These are phyloP conservation scores for Pascua guehoae DNA, from an alignment of 1,284 basidiomycete species.

Conservation along the genomic window DNA sequence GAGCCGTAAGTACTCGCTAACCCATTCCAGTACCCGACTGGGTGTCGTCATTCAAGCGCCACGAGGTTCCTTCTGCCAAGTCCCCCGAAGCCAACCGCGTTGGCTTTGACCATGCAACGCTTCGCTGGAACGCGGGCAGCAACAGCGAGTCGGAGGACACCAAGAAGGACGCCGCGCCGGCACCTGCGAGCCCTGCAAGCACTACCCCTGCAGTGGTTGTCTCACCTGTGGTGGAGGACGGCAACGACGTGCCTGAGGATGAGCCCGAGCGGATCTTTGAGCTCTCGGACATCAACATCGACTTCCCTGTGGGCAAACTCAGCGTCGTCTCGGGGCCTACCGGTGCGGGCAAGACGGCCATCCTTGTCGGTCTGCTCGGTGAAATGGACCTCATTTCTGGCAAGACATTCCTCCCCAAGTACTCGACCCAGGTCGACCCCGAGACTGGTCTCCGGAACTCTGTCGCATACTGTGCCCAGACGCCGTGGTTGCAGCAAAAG, in stretches of 20 bases:
- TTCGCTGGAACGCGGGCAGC: conserved; percentile 62
- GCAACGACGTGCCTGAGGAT: conserved; percentile 13
- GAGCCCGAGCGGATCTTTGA: conserved; percentile 53
- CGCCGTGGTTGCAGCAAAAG: conserved; percentile 70
- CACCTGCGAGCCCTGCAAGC: conserved; percentile 3
- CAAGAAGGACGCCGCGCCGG: conserved; percentile 21
- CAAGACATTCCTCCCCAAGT: conserved; percentile 61
- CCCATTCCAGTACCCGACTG: conserved; percentile 57
- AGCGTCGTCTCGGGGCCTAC: conserved; percentile 71
- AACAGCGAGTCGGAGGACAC: background rate
- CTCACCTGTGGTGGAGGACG: too few species aligned
- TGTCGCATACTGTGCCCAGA: conserved; percentile 79
- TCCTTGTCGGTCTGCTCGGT: conserved; percentile 33
- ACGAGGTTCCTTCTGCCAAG: conserved; percentile 10
- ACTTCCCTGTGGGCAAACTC: conserved; percentile 66
- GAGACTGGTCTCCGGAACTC: conserved; percentile 64
- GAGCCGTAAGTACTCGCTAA: background rate
- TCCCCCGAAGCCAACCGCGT: conserved; percentile 51
- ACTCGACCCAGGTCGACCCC: conserved; percentile 57
- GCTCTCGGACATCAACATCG: conserved; percentile 61
- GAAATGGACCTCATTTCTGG: conserved; percentile 69
- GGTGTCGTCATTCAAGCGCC: conserved; percentile 61
- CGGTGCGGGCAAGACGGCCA: conserved; percentile 61
- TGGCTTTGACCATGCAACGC: conserved; percentile 62
- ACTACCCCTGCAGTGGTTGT: too few species aligned